Conservation (phyloP, 2,329 filamentous ascomycete genomes). For the Trichophyton simii region DNA sequence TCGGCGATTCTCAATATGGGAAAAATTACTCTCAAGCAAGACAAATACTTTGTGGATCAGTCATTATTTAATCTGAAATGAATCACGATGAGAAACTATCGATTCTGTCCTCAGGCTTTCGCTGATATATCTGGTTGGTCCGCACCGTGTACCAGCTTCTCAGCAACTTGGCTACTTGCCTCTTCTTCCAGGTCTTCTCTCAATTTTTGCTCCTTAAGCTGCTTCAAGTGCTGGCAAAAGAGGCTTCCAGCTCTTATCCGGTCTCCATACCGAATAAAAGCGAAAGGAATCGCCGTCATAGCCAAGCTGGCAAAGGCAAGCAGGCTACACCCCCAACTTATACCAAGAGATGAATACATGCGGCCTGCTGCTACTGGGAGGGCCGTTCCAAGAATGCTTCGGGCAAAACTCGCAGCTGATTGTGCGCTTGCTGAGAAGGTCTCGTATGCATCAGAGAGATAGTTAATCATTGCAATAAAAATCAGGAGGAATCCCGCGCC, state of each 20-base stretch:
- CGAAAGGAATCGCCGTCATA: constrained; percentile 31
- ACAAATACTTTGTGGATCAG: not conserved
- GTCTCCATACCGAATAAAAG: constrained; percentile 31
- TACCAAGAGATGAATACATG: constrained; percentile 33
- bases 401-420: constrained; percentile 40
- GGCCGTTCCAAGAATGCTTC: constrained; percentile 43
- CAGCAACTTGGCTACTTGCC: not conserved
- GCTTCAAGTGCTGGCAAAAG: constrained; percentile 29
- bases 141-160: not conserved
- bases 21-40: not conserved
- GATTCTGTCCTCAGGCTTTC: not conserved
- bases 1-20: not conserved
- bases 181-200: constrained; percentile 23
- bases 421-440: constrained; percentile 49
- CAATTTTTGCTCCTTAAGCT: constrained; percentile 16
- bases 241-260: constrained; percentile 30
- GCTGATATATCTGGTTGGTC: not conserved
- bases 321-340: constrained; percentile 33
- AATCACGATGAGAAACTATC: not conserved
- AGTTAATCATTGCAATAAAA: constrained; percentile 54
- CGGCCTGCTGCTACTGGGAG: constrained; percentile 42
- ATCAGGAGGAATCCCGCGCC: constrained; percentile 49
- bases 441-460: constrained; percentile 54
- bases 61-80: not conserved
- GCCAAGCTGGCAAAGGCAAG: constrained; percentile 29